These are phyloP conservation scores for Xylaria flabelliformis DNA, from an alignment of 495 filamentous ascomycete species.

Conservation along the genomic window DNA sequence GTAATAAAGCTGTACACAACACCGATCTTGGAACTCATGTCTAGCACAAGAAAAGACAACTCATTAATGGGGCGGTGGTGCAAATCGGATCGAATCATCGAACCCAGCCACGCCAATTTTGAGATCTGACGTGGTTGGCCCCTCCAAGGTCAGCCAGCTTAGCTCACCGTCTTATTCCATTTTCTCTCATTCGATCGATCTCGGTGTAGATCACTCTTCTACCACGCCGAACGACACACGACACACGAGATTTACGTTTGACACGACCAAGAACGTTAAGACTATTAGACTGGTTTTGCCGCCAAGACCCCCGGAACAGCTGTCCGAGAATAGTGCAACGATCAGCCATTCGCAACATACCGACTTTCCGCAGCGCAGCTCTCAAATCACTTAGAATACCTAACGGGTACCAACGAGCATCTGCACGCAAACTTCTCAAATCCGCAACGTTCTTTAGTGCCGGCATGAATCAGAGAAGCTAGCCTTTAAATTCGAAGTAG, in stretches of 20 bases:
- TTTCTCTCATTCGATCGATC: background rate
- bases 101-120: slow-evolving; percentile 28
- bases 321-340: background rate
- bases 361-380: background rate
- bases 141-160: background rate
- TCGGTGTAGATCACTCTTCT: slow-evolving; percentile 11
- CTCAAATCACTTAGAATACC: background rate
- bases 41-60: background rate
- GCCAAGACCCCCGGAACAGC: background rate
- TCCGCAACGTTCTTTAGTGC: background rate
- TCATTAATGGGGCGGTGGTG: slow-evolving; percentile 15
- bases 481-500: background rate
- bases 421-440: background rate
- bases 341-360: slow-evolving; percentile 4
- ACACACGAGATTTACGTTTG: background rate
- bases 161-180: slow-evolving; percentile 11
- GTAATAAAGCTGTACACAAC: background rate
- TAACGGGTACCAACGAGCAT: background rate
- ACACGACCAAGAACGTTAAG: background rate
- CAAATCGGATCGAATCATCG: slow-evolving; percentile 1
- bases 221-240: background rate
- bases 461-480: background rate
- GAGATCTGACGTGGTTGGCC: slow-evolving; percentile 16
- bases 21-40: background rate
- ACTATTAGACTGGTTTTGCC: background rate